Percentiles rank a stretch among this genome's conserved stretches.
These are phyloP conservation scores for Acacia confusa DNA, from an alignment of 306 rosid genomes.

Conservation along the genomic window DNA sequence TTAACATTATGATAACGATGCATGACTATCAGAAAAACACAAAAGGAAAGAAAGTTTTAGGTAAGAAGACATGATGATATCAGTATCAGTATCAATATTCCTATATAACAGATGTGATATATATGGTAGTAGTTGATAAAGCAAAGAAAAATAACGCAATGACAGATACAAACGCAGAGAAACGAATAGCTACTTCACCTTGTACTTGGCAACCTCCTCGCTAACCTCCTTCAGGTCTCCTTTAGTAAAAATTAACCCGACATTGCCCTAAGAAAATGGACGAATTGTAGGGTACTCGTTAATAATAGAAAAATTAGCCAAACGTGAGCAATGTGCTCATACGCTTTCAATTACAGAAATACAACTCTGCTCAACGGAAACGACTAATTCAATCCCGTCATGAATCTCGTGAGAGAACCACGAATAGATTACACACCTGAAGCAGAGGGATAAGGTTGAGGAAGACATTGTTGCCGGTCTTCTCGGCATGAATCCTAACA, in stretches of 20 bases:
- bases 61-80: no score
- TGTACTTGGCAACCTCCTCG: constrained; percentile 93
- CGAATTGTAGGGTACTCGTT: neutral
- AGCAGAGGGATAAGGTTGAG: constrained; percentile 86
- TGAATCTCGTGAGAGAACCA: neutral
- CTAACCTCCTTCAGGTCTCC: constrained; percentile 96
- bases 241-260: constrained; percentile 85
- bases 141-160: no score
- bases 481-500: constrained; percentile 66
- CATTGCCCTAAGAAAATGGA: constrained; percentile 59
- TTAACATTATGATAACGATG: no score
- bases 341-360: neutral
- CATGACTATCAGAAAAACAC: no score
- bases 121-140: no score
- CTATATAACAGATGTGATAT: no score
- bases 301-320: neutral
- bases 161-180: neutral
- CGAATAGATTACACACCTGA: constrained; percentile 39
- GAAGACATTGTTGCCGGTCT: constrained; percentile 62
- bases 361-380: neutral
- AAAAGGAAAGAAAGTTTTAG: no score
- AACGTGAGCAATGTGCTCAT: neutral
- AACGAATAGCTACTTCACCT: constrained; percentile 38
- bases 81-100: no score
- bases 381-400: neutral